Percentiles rank a stretch among this genome's conserved stretches.
phyloP scores from a whole-genome alignment of 2,329 filamentous ascomycete genomes.

The Beauveria caledonica region DNA sequence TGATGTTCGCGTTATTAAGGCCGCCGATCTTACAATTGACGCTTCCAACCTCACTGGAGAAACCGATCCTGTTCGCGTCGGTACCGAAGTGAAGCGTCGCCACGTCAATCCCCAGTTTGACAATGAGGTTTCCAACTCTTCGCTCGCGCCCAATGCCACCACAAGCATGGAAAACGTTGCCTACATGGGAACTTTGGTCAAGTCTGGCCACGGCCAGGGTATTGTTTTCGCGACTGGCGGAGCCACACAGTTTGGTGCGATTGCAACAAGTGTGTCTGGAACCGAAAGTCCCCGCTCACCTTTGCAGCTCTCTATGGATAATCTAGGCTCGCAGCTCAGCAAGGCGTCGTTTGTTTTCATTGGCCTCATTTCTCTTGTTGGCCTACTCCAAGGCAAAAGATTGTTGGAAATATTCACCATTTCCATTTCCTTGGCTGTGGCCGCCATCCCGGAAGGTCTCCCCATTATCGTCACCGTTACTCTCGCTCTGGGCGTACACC shows the following conservation, averaged over 20 bases:
- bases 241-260: constrained; percentile 90
- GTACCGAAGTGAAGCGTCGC: constrained; percentile 46
- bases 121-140: background rate
- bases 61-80: constrained; percentile 84
- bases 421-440: constrained; percentile 90
- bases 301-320: constrained; percentile 92
- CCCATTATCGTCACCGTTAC: constrained; percentile 99
- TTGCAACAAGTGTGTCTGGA: constrained; percentile 85
- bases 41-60: constrained; percentile 96
- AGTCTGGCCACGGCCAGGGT: constrained; percentile 89
- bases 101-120: constrained; percentile 15
- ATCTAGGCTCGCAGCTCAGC: constrained; percentile 90
- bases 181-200: constrained; percentile 95
- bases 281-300: constrained; percentile 94
- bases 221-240: constrained; percentile 96
- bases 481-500: constrained; percentile 83
- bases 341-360: constrained; percentile 96
- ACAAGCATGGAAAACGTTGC: constrained; percentile 77
- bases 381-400: constrained; percentile 80
- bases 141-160: background rate
- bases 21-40: constrained; percentile 85
- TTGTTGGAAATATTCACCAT: constrained; percentile 95
- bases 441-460: constrained; percentile 89
- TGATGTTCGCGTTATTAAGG: constrained; percentile 87
- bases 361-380: constrained; percentile 82